These are phyloP conservation scores for Phytophthora rubi DNA, from an alignment of 352 stramenopile genomes.

Conservation along the genomic window DNA sequence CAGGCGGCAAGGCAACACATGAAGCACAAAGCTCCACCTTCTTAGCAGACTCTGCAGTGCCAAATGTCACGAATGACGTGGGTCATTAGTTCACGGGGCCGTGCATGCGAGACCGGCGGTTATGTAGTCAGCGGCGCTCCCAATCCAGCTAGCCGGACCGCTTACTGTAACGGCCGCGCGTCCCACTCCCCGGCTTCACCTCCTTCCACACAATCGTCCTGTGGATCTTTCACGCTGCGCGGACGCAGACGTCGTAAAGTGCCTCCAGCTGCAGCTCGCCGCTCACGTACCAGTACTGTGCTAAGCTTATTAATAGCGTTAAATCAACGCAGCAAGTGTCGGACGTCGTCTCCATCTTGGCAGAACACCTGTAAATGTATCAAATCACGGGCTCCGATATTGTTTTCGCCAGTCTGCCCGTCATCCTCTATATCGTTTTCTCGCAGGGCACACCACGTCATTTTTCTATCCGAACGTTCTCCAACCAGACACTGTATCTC, in stretches of 20 bases:
- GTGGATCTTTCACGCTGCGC: constrained; percentile 16
- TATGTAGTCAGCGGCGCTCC: constrained; percentile 24
- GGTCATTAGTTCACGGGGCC: background rate
- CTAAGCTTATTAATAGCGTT: too few relatives aligned
- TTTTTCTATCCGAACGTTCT: background rate
- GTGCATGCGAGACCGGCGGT: constrained; percentile 15
- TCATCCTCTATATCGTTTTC: background rate
- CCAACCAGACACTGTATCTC: background rate
- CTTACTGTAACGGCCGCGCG: constrained; percentile 12
- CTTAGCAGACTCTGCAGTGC: background rate
- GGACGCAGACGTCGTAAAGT: constrained; percentile 3
- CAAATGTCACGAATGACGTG: background rate
- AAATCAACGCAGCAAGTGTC: background rate
- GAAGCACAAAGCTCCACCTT: background rate
- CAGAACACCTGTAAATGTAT: background rate
- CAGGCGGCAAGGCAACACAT: background rate
- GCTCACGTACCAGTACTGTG: background rate
- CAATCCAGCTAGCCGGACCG: constrained; percentile 24
- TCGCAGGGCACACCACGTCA: background rate
- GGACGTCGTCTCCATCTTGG: background rate
- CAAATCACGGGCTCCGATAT: background rate
- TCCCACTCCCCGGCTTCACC: constrained; percentile 25
- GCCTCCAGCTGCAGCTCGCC: constrained; percentile 5
- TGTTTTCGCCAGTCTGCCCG: background rate
- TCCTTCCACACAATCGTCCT: background rate